Conservation (phyloP, 2,329 filamentous ascomycete genomes). For the Aspergillus clavatus region DNA sequence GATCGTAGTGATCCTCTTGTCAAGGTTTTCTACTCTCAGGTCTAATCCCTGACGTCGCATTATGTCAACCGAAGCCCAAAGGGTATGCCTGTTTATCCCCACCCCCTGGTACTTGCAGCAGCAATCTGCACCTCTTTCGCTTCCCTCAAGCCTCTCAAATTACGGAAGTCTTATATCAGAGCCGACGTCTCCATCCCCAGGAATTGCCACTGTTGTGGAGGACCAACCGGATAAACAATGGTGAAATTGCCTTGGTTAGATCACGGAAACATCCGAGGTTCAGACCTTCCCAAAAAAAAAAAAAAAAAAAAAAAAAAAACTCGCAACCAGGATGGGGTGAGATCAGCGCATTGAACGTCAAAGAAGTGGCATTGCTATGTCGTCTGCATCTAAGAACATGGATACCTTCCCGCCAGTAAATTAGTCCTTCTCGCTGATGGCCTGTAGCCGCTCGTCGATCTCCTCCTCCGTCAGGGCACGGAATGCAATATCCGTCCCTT, state of each 20-base stretch:
- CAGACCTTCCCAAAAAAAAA: constrained; percentile 6
- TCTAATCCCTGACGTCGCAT: not conserved
- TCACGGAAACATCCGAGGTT: not conserved
- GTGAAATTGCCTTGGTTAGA: not conserved
- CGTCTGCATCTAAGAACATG: constrained; percentile 19
- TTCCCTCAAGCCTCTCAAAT: constrained; percentile 12
- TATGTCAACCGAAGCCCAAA: not conserved
- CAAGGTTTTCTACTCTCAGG: not conserved
- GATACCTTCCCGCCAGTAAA: constrained; percentile 12
- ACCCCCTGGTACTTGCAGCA: not conserved
- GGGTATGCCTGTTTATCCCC: not conserved
- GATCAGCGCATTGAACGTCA: constrained; percentile 4
- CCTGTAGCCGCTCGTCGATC: constrained; percentile 96
- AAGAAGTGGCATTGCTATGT: constrained; percentile 18
- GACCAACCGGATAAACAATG: not conserved
- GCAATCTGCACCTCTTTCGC: not conserved
- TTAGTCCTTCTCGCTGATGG: constrained; percentile 98
- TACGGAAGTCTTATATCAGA: constrained; percentile 5
- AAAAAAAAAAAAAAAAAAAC: constrained; percentile 1
- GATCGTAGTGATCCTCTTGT: not conserved
- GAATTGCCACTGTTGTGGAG: constrained; percentile 9
- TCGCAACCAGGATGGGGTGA: not conserved
- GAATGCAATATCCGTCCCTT: constrained; percentile 75
- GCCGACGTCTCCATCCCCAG: not conserved
- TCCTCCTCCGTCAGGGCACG: constrained; percentile 90